Evolutionary conservation across 164 flowering plant species (phyloP), one percentile per base, ranked within the genome.

Genomic region (Dillenia turbinata): DNA sequence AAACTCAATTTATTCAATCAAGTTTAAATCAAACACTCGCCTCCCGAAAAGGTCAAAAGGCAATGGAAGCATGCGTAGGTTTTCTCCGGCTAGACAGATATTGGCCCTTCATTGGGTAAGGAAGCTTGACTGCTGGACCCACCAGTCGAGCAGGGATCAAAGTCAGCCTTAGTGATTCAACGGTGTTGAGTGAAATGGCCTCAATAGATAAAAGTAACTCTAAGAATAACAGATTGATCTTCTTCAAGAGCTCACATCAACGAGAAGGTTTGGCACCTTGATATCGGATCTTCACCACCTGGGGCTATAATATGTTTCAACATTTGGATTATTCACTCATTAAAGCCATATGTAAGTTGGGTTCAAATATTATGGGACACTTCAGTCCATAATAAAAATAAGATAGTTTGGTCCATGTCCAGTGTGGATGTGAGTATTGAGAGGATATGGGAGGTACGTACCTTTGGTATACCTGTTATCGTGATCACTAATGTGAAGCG

Each of bases 71-170:
- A 5, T 24, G 5, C 49, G 4, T 1, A 47, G 49, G 49, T 47
- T 47, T 47, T 13, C 1, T 47, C 49, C 1, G 14, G 49, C 14
- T 1, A 4, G 5, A 57, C 26, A 54, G 54, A 62, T 54, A 57
- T 57, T 62, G 62, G 58, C 66, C 70, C 62, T 62, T 57, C 22
- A 62, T 57, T 62, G 57, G 66, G 66, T 54, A 60, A 60, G 59
- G 47, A 53, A 67, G 54, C 49, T 60, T 67, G 63, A 54, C 45
- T 66, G 59, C 49, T 51, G 57, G 62, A 66, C 57, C 62, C 59
- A 59, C 53, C 58, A 49, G n/a, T 66, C 47, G 43, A 49, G 55
- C 49, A 65, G 49, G 49, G 68, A 49, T 47, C 33, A 59, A 60
- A 47, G 49, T 1, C 49, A 5, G 49, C 49, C 49, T 47, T 47